Base-by-base conservation (phyloP, 208 protist genomes). In the Wallacemonas collosoma region DNA sequence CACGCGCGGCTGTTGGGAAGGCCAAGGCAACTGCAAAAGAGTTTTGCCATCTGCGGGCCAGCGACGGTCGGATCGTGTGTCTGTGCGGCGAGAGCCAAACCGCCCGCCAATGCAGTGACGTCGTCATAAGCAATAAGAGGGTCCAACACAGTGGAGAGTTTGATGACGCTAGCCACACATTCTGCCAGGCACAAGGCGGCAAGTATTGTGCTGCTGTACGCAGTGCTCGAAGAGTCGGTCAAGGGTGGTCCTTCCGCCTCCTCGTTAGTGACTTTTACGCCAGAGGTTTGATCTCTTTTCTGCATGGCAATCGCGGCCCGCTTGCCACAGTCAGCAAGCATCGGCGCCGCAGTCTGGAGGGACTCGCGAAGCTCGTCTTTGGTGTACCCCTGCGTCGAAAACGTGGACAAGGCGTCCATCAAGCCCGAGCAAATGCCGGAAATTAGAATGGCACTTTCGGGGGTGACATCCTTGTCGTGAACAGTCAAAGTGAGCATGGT, bases 101-200 rank as follows among this genome's bases (percentile, higher is more conserved):
- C 61, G 47, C 77, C 78, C 8, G 77, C 71, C 2, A 74, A 62
- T 12, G 68, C 63, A 2, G 57, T 35, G 51, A 65, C 48, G 17
- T 63, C 67, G 9, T 77, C 71, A 15, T 62, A 75, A 2, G 74
- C 60, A 39, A 89, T 55, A 75, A 81, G 87, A n/a, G 71, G 73
- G 48, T 50, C 53, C n/a, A 92, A 58, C 15, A 50, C 73, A 6
- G 64, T 44, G 26, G 79, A 75, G 1, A 92, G 73, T 44, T 71
- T 77, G 48, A 92, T 54, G 36, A 92, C 36, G 9, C 75, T 73
- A 53, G 83, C 78, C 9, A 89, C 56, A 55, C 89, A 80, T 68
- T 92, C 87, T 53, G 77, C 85, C 41, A 55, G 65, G 62, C 85
- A 82, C 54, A 81, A 48, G 2, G 76, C n/a, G 44, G 71, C 68